These are phyloP conservation scores for Leptodontidium sp. DNA, from an alignment of 2,329 filamentous ascomycete genomes.

Conservation along the genomic window DNA sequence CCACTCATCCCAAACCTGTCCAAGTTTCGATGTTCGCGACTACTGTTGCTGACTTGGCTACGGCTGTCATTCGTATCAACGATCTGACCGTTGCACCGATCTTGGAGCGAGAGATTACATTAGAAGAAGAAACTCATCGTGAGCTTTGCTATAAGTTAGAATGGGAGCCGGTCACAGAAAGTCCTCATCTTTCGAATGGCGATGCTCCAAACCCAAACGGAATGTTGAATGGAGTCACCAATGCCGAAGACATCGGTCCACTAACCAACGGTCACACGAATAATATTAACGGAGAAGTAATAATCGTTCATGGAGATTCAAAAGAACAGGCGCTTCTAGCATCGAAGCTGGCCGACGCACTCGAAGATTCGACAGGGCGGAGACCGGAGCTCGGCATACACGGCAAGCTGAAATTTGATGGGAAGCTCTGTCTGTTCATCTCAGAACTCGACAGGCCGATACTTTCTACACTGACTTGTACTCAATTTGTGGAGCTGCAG, in stretches of 20 bases:
- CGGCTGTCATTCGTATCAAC: conserved; percentile 50
- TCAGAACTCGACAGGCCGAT: conserved; percentile 52
- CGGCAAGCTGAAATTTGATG: conserved; percentile 41
- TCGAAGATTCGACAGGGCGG: conserved; percentile 48
- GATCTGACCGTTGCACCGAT: conserved; percentile 53
- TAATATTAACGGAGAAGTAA: conserved; percentile 41
- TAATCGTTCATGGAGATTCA: conserved; percentile 38
- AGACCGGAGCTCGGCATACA: conserved; percentile 48
- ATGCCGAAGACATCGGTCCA: not conserved
- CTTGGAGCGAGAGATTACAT: conserved; percentile 47
- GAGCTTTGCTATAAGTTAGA: conserved; percentile 58
- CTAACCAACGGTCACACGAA: conserved; percentile 15
- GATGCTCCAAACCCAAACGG: conserved; percentile 10
- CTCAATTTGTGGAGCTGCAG: conserved; percentile 54
- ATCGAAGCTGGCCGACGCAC: conserved; percentile 46
- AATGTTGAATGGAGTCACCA: conserved; percentile 5
- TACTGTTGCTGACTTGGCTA: conserved; percentile 38
- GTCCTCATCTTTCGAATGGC: conserved; percentile 11
- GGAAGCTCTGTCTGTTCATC: conserved; percentile 54
- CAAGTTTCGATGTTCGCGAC: conserved; percentile 52
- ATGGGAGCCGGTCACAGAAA: conserved; percentile 49
- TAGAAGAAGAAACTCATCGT: conserved; percentile 46
- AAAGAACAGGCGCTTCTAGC: conserved; percentile 46
- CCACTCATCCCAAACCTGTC: conserved; percentile 48
- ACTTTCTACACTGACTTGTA: conserved; percentile 52